Evolutionary conservation across 352 stramenopile genomes (phyloP), one percentile per base, ranked within the genome.

Genomic region (Hyaloperonospora brassicae): DNA sequence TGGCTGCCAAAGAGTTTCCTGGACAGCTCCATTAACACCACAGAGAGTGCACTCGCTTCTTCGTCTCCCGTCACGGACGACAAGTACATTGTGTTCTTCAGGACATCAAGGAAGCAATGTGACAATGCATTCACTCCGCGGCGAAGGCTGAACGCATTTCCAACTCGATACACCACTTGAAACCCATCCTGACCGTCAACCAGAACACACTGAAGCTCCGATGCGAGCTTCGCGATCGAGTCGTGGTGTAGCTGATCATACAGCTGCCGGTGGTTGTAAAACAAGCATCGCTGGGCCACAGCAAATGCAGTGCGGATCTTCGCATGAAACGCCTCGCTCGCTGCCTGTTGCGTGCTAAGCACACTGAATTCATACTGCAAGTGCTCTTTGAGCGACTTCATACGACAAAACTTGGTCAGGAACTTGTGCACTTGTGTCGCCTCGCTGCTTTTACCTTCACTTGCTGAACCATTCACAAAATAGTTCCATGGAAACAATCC

Each of bases 261-360:
- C 30, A 60, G 24, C 6, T 40, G 38, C 0, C 55, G 61, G 24
- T 90, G 62, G 5, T 66, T 68, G 24, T 82, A 62, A 21, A 75
- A 81, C 17, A 90, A 51, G 23, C 79, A 66, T 1, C 80, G 76
- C 53, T 90, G 80, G 1, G 64, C 68, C 13, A 89, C 14, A 13
- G 44, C 51, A 9, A 88, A 57, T 2, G 62, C 66, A 13, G 50
- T 67, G 42, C 34, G 61, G 36, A 66, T 52, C 27, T 55, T 70
- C 17, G 31, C 35, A 48, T 57, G 57, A 35, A 84, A 69, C 22
- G 47, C 55, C 2, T 47, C 35, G 21, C 68, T 74, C 13, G 67
- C 64, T 14, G 35, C 25, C 10, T 52, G 51, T n/a, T 70, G 59
- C 5, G 66, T 49, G 17, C 70, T 72, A 0, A 84, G 52, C 12